Evolutionary conservation across 2,329 filamentous ascomycete genomes (phyloP).

Genomic region (Scytalidium sp.): DNA sequence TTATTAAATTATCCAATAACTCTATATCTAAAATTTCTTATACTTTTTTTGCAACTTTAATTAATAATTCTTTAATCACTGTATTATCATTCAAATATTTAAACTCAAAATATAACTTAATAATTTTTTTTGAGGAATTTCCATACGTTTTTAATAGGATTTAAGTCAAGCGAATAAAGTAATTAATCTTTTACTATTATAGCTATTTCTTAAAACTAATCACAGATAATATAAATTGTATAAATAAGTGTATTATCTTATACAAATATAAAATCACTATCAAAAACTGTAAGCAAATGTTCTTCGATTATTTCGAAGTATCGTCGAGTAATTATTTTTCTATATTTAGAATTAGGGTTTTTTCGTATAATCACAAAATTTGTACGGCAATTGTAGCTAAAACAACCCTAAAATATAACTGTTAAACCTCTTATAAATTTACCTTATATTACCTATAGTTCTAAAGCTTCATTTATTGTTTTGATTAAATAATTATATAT

Average conservation of each 20-base stretch:
- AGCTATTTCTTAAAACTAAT: slow-evolving; percentile 10
- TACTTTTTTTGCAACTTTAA: slow-evolving; percentile 4
- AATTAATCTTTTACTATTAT: neutral
- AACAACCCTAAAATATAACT: slow-evolving; percentile 13
- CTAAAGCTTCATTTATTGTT: neutral
- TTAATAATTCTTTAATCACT: slow-evolving; percentile 3
- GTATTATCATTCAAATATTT: neutral
- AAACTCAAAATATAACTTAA: slow-evolving; percentile 7
- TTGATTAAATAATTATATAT: neutral
- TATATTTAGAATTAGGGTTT: slow-evolving; percentile 9
- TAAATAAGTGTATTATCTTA: slow-evolving; percentile 16
- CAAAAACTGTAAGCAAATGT: slow-evolving; percentile 3
- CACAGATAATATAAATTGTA: slow-evolving; percentile 9
- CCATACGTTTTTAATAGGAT: slow-evolving; percentile 11
- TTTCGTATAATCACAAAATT: slow-evolving; percentile 8
- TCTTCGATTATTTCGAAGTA: slow-evolving; percentile 11
- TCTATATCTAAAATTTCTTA: slow-evolving; percentile 6
- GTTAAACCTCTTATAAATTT: slow-evolving; percentile 5
- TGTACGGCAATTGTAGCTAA: slow-evolving; percentile 4
- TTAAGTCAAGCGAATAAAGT: slow-evolving; percentile 9
- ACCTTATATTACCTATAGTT: neutral
- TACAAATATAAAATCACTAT: slow-evolving; percentile 11
- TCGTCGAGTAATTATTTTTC: slow-evolving; percentile 9
- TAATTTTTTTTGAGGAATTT: slow-evolving; percentile 8
- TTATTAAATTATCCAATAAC: slow-evolving; percentile 10